These are phyloP conservation scores for Puccinellia tenuiflora DNA, from an alignment of 176 grass and related monocot genomes.

Conservation along the genomic window DNA sequence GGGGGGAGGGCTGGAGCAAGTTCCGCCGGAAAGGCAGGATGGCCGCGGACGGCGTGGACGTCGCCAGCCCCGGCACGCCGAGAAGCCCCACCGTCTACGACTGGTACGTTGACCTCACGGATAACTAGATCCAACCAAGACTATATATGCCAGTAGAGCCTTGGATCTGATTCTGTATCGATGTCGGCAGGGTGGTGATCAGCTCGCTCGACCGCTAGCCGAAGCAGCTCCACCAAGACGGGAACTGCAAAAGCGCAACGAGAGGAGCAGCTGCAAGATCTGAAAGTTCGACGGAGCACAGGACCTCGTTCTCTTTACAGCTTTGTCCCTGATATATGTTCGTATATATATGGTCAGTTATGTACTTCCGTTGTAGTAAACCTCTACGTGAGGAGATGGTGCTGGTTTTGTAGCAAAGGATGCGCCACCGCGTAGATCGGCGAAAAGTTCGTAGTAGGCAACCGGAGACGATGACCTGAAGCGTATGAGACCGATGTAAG, in stretches of 20 bases:
- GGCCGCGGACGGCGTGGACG: slow-evolving; percentile 25
- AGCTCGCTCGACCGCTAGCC: slow-evolving; percentile 55
- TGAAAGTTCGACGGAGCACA: neutral
- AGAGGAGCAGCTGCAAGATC: neutral
- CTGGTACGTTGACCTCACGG: slow-evolving; percentile 36
- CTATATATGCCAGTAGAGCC: neutral
- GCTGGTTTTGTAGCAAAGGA: slow-evolving; percentile 16
- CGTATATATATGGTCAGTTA: neutral
- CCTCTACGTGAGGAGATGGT: neutral
- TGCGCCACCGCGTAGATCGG: neutral
- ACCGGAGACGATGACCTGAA: neutral
- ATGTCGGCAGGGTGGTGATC: slow-evolving; percentile 67
- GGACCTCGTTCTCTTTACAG: slow-evolving; percentile 4
- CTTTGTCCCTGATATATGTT: neutral
- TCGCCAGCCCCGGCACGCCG: slow-evolving; percentile 31
- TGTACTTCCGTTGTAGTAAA: slow-evolving; percentile 21
- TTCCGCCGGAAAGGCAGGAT: slow-evolving; percentile 42
- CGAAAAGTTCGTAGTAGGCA: neutral
- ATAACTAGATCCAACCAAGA: neutral
- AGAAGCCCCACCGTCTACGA: slow-evolving; percentile 86
- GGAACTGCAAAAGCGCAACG: neutral
- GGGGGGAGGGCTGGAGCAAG: slow-evolving; percentile 55
- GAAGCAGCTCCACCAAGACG: slow-evolving; percentile 4
- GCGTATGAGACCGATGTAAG: neutral
- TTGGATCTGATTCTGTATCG: neutral